Base-by-base conservation (phyloP, 139 green algal species). In the Chlorella sp. region DNA sequence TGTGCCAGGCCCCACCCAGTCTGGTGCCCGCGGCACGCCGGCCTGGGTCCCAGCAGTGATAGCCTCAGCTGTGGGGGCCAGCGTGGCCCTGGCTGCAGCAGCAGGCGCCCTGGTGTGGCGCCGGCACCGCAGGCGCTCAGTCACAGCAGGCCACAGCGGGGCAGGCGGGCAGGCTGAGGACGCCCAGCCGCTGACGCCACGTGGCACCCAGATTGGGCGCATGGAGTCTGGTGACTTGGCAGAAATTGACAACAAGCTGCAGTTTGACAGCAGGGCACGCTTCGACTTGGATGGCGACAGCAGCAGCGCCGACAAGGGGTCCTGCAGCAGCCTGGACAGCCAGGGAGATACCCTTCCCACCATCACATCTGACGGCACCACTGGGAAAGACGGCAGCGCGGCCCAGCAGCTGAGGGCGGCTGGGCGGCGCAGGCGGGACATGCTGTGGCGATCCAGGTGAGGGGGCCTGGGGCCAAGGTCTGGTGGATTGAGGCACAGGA, bases 161-260 rank as follows among this genome's bases (percentile, higher is more conserved):
- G 48, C 48, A 57, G 48, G 69, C 30, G 7, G 18, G 69, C 69
- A 79, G 9, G 32, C 32, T 15, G 69, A 0, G 12, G 32, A 82
- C 32, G 7, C 36, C 32, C 32, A 28, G 76, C 76, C 36, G 76
- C 76, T 57, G 5, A 16, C 34, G 76, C 32, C 48, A 5, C 48
- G 3, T 28, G 76, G 48, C 48, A 9, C 7, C 48, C 5, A 30
- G 78, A 57, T 84, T 11, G 39, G 78, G 7, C 42, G 34, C 78
- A 84, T 84, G 78, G 78, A 84, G 36, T 84, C 78, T 84, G 78
- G 78, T 26, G 78, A 61, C 18, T 37, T 71, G 21, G 39, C 34
- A 16, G 36, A 71, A 71, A 71, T 71, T 18, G 64, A 71, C 11
- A 18, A 71, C 11, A 28, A 71, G 21, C 64, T 71, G 21, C 21